Percentiles rank a stretch among this genome's conserved stretches.
Evolutionary conservation across 1,284 basidiomycete species (phyloP).

Genomic region (Rhodotorula sp.): DNA sequence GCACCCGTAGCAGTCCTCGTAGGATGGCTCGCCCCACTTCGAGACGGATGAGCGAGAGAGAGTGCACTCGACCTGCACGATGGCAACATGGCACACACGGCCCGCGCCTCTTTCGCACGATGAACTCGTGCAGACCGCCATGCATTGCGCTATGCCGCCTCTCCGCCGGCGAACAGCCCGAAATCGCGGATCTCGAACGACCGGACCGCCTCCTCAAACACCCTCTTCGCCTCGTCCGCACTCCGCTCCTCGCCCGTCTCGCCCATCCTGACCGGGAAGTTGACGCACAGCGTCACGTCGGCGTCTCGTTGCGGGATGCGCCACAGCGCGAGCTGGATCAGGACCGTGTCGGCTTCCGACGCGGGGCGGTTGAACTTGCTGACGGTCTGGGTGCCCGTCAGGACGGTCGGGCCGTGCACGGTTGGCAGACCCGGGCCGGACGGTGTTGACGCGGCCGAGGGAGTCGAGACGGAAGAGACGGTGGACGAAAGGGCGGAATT

Average conservation of each 20-base stretch:
- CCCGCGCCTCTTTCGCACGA: too few species aligned
- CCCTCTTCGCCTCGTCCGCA: constrained; percentile 44
- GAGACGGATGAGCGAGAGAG: too few species aligned
- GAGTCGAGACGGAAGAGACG: constrained; percentile 50
- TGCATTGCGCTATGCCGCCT: background rate
- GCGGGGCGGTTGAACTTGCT: constrained; percentile 70
- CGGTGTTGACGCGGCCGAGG: constrained; percentile 15
- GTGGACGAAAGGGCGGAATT: constrained; percentile 67
- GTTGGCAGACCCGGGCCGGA: constrained; percentile 44
- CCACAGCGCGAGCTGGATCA: constrained; percentile 75
- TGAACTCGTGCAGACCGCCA: background rate
- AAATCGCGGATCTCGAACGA: constrained; percentile 72
- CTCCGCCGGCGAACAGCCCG: constrained; percentile 65
- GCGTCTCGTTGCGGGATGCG: constrained; percentile 59
- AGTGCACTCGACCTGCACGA: too few species aligned
- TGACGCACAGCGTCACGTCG: constrained; percentile 79
- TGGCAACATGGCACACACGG: too few species aligned
- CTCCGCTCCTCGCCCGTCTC: constrained; percentile 54
- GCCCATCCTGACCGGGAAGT: constrained; percentile 62
- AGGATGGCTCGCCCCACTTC: too few species aligned
- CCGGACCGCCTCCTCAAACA: constrained; percentile 63
- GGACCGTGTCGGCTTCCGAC: constrained; percentile 63
- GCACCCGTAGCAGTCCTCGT: too few species aligned
- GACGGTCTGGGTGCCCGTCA: constrained; percentile 70
- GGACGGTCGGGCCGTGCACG: constrained; percentile 63